Base-by-base conservation (phyloP, 1,284 basidiomycete genomes). In the Neonothopanus nambi region DNA sequence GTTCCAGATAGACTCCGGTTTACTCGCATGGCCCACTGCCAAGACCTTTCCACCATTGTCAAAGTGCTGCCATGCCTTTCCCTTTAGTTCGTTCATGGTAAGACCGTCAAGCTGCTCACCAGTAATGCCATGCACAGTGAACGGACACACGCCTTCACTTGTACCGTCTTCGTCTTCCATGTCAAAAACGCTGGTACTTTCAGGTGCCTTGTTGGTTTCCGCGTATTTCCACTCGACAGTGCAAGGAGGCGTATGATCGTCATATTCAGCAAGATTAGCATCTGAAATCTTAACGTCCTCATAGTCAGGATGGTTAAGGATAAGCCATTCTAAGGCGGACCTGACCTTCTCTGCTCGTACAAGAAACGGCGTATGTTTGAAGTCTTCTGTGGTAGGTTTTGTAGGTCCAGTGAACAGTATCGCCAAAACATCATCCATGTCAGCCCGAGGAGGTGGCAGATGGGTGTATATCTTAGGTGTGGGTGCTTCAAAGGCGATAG, bases 211-310 rank as follows among this genome's bases (percentile, higher is more conserved):
- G 13, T 63, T 63, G 7, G 28, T 30, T 5, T 33, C 21, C 7
- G 49, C 54, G 1, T 57, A 18, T 39, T 51, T 48, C 51, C 61
- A 73, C 23, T 66, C 61, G 11, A 73, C 59, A 26, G 57, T 21
- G 2, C 73, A 71, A 21, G 71, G 70, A 9, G 64, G 61, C 7
- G 24, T 51, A 48, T 64, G 41, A 38, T 71, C 66, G 8, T 26
- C 13, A 37, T 51, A 43, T 3, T 13, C 5, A 2, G 18, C 49
- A 3, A 51, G 17, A 36, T 51, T 43, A 13, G 17, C 18, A 3
- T 26, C 7, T 6, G 40, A 51, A 23, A 72, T 20, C 61, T 30
- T 5, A 63, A 30, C n/a, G n/a, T n/a, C n/a, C n/a, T n/a, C n/a
- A n/a, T n/a, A n/a, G n/a, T n/a, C n/a, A n/a, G n/a, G n/a, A n/a